Percentiles rank a stretch among this genome's conserved stretches.
These are phyloP conservation scores for Penicillium freii DNA, from an alignment of 2,329 filamentous ascomycete genomes.

Conservation along the genomic window DNA sequence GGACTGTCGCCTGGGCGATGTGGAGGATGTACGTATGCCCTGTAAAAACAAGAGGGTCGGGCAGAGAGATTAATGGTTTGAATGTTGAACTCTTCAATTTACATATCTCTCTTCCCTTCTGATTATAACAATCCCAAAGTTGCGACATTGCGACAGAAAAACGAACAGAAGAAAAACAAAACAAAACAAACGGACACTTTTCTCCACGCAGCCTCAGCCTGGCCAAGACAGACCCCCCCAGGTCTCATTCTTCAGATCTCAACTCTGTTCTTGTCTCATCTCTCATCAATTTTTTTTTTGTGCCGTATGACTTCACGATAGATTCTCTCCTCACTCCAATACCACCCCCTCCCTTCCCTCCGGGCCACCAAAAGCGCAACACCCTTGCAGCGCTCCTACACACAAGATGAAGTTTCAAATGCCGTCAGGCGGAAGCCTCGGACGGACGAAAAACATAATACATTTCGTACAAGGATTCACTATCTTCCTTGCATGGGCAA, in stretches of 20 bases:
- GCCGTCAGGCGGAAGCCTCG: constrained; percentile 44
- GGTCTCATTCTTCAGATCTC: background rate
- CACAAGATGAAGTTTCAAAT: constrained; percentile 28
- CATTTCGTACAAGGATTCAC: constrained; percentile 56
- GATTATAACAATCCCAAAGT: background rate
- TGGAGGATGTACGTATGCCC: background rate
- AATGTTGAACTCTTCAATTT: background rate
- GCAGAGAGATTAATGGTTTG: background rate
- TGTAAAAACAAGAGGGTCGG: background rate
- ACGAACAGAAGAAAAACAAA: background rate
- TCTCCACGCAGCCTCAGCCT: background rate
- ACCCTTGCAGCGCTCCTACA: constrained; percentile 19
- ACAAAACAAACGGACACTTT: constrained; percentile 6
- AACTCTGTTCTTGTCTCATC: background rate
- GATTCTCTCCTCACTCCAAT: background rate
- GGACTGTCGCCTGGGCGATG: constrained; percentile 27
- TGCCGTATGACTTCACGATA: constrained; percentile 10
- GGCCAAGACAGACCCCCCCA: background rate
- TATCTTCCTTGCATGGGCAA: constrained; percentile 58
- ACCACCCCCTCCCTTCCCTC: constrained; percentile 1
- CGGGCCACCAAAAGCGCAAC: constrained; percentile 15
- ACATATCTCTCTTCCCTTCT: background rate
- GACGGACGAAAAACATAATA: constrained; percentile 56
- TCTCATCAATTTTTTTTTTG: background rate
- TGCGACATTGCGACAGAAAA: background rate